phyloP scores from a whole-genome alignment of 2,329 filamentous ascomycete species.

The Thermomyces lanuginosus region DNA sequence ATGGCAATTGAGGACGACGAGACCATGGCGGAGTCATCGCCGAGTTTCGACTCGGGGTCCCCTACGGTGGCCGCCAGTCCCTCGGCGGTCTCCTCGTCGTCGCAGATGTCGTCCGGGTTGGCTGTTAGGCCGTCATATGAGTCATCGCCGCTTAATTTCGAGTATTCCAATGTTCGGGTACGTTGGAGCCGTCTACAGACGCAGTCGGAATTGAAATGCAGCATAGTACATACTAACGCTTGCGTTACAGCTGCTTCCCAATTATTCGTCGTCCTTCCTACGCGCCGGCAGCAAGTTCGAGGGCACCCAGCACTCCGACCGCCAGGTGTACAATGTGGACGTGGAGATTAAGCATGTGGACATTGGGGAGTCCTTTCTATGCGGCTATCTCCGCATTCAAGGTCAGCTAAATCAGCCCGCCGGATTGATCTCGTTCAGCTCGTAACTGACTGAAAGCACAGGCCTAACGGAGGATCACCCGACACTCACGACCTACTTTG shows the following conservation, averaged over 20 bases:
- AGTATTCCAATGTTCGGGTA: slow-evolving; percentile 42
- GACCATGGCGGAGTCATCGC: no score
- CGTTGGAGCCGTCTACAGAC: no score
- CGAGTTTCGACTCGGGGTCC: no score
- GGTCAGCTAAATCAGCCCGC: no score
- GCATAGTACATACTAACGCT: no score
- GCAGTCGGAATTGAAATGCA: no score
- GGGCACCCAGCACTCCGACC: slow-evolving; percentile 84
- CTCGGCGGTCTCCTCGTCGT: no score
- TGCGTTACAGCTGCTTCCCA: slow-evolving; percentile 47
- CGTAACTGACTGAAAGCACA: no score
- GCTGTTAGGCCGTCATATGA: slow-evolving; percentile 15
- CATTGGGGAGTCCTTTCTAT: slow-evolving; percentile 82
- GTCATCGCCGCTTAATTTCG: slow-evolving; percentile 35
- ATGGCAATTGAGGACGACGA: slow-evolving; percentile 18
- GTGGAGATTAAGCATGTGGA: slow-evolving; percentile 96
- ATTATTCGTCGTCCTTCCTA: slow-evolving; percentile 70
- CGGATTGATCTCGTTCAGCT: no score
- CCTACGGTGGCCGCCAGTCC: no score
- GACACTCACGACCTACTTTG: slow-evolving; percentile 95
- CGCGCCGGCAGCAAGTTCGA: slow-evolving; percentile 75
- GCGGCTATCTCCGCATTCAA: slow-evolving; percentile 89
- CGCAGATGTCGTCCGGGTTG: slow-evolving; percentile 14
- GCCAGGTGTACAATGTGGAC: slow-evolving; percentile 85
- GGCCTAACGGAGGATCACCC: slow-evolving; percentile 90